Conservation (phyloP, 225 moss, liverwort and hornwort genomes). For the Physcomitrium patens region DNA sequence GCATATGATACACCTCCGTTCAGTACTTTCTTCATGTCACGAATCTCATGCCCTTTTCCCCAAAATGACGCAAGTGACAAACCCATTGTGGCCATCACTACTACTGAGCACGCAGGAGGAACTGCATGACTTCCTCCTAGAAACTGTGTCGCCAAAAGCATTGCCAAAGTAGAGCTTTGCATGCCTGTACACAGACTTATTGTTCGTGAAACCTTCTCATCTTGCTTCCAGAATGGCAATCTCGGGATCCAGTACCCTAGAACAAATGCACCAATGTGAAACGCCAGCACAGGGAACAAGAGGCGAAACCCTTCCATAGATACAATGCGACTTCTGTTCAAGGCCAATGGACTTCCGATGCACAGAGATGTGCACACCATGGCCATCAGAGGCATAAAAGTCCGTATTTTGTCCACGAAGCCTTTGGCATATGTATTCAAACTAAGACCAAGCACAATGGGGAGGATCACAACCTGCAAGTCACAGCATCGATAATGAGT, state of each 20-base stretch:
- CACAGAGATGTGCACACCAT: slow-evolving; percentile 99
- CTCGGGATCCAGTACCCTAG: slow-evolving; percentile 84
- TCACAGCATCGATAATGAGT: slow-evolving; percentile 13
- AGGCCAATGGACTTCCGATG: slow-evolving; percentile 91
- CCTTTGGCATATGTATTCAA: slow-evolving; percentile 85
- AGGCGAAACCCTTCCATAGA: slow-evolving; percentile 78
- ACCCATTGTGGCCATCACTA: slow-evolving; percentile 97
- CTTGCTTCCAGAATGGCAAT: slow-evolving; percentile 81
- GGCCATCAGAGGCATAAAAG: slow-evolving; percentile 82
- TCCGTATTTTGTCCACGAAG: slow-evolving; percentile 79
- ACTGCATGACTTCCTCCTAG: slow-evolving; percentile 92
- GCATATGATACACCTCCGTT: slow-evolving; percentile 43
- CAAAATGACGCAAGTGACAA: slow-evolving; percentile 88
- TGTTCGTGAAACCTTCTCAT: slow-evolving; percentile 81
- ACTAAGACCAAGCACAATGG: slow-evolving; percentile 82
- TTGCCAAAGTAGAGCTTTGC: slow-evolving; percentile 98
- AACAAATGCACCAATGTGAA: slow-evolving; percentile 80
- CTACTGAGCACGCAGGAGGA: slow-evolving; percentile 97
- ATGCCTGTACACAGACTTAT: slow-evolving; percentile 94
- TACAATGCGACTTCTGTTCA: slow-evolving; percentile 79
- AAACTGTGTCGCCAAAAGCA: slow-evolving; percentile 98
- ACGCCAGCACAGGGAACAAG: slow-evolving; percentile 75
- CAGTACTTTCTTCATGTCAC: slow-evolving; percentile 41
- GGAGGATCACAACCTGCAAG: slow-evolving; percentile 90
- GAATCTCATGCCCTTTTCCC: slow-evolving; percentile 76